Percentiles rank a stretch among this genome's conserved stretches.
phyloP scores from a whole-genome alignment of 2,329 filamentous ascomycete genomes.

The Microascus cirrosus region DNA sequence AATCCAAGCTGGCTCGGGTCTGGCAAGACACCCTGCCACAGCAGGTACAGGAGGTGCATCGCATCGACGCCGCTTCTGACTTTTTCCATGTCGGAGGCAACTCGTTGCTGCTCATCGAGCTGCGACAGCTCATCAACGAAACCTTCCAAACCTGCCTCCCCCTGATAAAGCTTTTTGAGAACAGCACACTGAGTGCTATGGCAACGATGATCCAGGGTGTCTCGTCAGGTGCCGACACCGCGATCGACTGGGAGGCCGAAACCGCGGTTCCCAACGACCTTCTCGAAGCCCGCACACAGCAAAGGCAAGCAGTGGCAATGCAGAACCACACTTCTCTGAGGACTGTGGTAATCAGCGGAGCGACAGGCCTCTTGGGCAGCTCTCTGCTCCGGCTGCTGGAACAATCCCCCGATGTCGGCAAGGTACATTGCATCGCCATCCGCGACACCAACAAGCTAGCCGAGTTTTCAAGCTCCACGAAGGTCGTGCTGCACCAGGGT shows the following conservation, averaged over 20 bases:
- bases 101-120: slow-evolving; percentile 24
- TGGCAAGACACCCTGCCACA: neutral
- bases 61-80: slow-evolving; percentile 14
- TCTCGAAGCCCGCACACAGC: no score
- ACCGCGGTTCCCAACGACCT: slow-evolving; percentile 14
- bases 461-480: slow-evolving; percentile 2
- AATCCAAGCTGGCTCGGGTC: neutral
- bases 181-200: neutral
- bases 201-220: neutral
- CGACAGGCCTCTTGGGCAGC: slow-evolving; percentile 26
- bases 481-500: slow-evolving; percentile 10
- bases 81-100: slow-evolving; percentile 31
- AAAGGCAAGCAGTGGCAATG: no score
- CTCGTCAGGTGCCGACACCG: neutral
- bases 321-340: slow-evolving; percentile 16
- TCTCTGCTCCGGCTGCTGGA: slow-evolving; percentile 23
- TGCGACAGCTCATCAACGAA: slow-evolving; percentile 21
- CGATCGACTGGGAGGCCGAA: neutral
- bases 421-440: neutral
- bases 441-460: neutral
- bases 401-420: neutral
- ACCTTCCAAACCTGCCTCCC: slow-evolving; percentile 17
- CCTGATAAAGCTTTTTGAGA: neutral
- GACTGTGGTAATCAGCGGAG: slow-evolving; percentile 23
- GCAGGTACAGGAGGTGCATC: slow-evolving; percentile 2